Percentiles rank a stretch among this genome's conserved stretches.
Conservation (phyloP, 2,329 filamentous ascomycete species). For the Leptographium galeiforme region DNA sequence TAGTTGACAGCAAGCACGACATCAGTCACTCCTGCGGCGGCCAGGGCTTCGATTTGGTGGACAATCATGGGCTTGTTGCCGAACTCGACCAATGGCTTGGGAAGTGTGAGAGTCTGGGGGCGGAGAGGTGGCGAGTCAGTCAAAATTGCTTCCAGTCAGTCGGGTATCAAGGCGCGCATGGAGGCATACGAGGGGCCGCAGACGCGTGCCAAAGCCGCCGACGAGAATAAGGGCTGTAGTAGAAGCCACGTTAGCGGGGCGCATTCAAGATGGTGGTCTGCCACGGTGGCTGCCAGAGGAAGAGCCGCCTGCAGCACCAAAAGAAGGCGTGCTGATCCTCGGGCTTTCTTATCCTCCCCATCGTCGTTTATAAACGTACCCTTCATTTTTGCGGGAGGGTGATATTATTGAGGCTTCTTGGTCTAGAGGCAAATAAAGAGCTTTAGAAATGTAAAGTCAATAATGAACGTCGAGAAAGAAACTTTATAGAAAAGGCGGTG, state of each 20-base stretch:
- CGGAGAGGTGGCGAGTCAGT: constrained; percentile 7
- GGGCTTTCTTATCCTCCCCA: neutral
- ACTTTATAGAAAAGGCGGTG: neutral
- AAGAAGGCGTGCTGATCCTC: neutral
- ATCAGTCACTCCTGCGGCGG: constrained; percentile 86
- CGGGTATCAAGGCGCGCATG: neutral
- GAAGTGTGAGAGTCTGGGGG: constrained; percentile 77
- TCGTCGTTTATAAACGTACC: constrained; percentile 18
- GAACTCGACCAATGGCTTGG: constrained; percentile 96
- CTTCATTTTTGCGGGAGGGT: constrained; percentile 23
- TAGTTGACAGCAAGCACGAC: constrained; percentile 99
- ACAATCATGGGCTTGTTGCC: constrained; percentile 99
- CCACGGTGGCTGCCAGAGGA: neutral
- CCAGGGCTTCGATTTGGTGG: constrained; percentile 92
- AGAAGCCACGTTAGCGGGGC: constrained; percentile 12
- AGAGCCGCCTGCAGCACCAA: neutral
- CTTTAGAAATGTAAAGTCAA: neutral
- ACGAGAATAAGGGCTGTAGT: constrained; percentile 86
- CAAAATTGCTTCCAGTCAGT: constrained; percentile 1
- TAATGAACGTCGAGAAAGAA: constrained; percentile 7
- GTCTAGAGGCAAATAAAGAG: neutral
- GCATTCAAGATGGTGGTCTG: neutral
- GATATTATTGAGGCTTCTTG: neutral
- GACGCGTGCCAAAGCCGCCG: constrained; percentile 95
- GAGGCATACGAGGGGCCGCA: constrained; percentile 78